phyloP scores from a whole-genome alignment of 2,329 filamentous ascomycete genomes.

The Penicillium sp. region DNA sequence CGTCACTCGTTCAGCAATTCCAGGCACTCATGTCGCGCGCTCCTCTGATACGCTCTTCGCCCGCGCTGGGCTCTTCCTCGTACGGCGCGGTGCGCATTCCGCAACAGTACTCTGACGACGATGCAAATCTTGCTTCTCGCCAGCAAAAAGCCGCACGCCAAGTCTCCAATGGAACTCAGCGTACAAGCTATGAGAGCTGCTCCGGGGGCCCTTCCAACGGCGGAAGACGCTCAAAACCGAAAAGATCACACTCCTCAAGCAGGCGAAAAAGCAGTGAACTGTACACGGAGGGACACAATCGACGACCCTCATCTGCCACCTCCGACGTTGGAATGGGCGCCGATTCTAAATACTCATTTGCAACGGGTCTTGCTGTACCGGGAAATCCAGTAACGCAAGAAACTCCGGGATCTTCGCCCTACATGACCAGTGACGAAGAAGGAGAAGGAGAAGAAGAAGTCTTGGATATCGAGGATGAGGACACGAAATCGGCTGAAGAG shows the following conservation, averaged over 20 bases:
- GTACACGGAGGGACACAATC: constrained; percentile 13
- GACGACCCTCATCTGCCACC: constrained; percentile 27
- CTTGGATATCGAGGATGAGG: constrained; percentile 31
- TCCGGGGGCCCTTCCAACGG: constrained; percentile 15
- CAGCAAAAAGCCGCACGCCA: not conserved
- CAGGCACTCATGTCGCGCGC: constrained; percentile 45
- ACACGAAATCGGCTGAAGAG: constrained; percentile 29
- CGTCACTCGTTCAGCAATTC: constrained; percentile 14
- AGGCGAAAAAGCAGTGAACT: constrained; percentile 16
- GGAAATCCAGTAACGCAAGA: constrained; percentile 24
- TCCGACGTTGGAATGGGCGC: constrained; percentile 32
- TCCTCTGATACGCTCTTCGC: constrained; percentile 57
- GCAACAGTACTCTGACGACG: constrained; percentile 24
- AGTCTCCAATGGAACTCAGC: not conserved
- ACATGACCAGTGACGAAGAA: constrained; percentile 21
- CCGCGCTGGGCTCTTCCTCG: constrained; percentile 57
- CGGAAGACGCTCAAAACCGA: constrained; percentile 5
- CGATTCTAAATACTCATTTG: constrained; percentile 33
- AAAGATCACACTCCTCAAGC: constrained; percentile 15
- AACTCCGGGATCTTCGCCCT: constrained; percentile 22
- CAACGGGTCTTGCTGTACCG: constrained; percentile 25
- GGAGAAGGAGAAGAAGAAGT: constrained; percentile 17
- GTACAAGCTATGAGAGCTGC: constrained; percentile 12
- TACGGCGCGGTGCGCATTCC: constrained; percentile 55
- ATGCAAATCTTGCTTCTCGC: constrained; percentile 15